Conservation (phyloP, 805 yeast species). For the Candida stauntonica region DNA sequence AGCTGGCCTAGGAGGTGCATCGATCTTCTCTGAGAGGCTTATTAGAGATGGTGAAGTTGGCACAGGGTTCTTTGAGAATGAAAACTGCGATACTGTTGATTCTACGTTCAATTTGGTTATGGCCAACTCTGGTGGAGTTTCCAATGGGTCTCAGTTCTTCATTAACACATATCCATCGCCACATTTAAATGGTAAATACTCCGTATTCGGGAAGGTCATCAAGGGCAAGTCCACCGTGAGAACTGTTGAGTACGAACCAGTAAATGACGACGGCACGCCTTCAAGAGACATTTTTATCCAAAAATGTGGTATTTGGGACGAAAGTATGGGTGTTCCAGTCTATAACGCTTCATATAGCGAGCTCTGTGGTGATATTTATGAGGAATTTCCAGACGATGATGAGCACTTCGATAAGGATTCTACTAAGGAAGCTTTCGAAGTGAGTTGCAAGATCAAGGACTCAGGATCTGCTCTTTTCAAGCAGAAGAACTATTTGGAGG, state of each 20-base stretch:
- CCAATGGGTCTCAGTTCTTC: slow-evolving; percentile 67
- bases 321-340: slow-evolving; percentile 49
- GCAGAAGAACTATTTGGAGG: slow-evolving; percentile 43
- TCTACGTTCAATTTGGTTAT: slow-evolving; percentile 52
- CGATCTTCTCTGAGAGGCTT: slow-evolving; percentile 30
- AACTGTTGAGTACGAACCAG: slow-evolving; percentile 50
- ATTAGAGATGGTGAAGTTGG: slow-evolving; percentile 23
- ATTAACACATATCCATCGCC: slow-evolving; percentile 66
- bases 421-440: slow-evolving; percentile 45
- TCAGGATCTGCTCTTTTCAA: slow-evolving; percentile 63
- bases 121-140: slow-evolving; percentile 53
- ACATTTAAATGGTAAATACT: slow-evolving; percentile 71
- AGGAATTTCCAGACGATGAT: slow-evolving; percentile 78
- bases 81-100: slow-evolving; percentile 44
- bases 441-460: slow-evolving; percentile 53
- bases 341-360: slow-evolving; percentile 56
- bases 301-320: slow-evolving; percentile 62
- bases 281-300: slow-evolving; percentile 41
- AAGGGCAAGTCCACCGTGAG: slow-evolving; percentile 68
- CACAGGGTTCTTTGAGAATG: slow-evolving; percentile 48
- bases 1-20: slow-evolving; percentile 42
- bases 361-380: slow-evolving; percentile 67
- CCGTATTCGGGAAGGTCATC: slow-evolving; percentile 69
- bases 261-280: slow-evolving; percentile 42
- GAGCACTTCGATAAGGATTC: slow-evolving; percentile 53